Conservation (phyloP, 2,329 filamentous ascomycete species). For the Ceratocystis diversiconidia region DNA sequence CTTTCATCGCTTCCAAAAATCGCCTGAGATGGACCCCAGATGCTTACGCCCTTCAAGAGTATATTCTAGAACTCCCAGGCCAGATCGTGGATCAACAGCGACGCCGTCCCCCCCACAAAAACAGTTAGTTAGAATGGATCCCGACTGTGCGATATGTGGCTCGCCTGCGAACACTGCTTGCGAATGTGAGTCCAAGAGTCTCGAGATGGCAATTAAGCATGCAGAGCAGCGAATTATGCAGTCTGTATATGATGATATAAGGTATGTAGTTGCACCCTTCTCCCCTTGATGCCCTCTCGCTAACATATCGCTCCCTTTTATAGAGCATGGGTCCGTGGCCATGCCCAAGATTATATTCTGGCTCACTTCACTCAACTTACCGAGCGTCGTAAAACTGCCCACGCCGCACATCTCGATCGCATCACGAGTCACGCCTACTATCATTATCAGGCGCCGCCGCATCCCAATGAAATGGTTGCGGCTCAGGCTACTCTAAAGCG, state of each 20-base stretch:
- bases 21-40: conserved; percentile 22
- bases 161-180: conserved; percentile 44
- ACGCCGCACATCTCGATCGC: conserved; percentile 41
- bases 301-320: conserved; percentile 6
- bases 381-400: conserved; percentile 44
- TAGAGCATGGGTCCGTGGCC: conserved; percentile 49
- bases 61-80: conserved; percentile 3
- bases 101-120: conserved; percentile 13
- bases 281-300: not conserved
- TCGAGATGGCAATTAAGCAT: conserved; percentile 48
- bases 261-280: conserved; percentile 31
- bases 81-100: conserved; percentile 13
- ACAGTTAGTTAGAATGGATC: conserved; percentile 48
- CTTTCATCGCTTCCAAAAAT: not conserved
- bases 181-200: conserved; percentile 51
- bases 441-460: conserved; percentile 43
- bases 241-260: conserved; percentile 46
- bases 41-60: conserved; percentile 6
- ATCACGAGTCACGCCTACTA: conserved; percentile 41
- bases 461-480: conserved; percentile 47
- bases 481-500: conserved; percentile 54
- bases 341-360: conserved; percentile 54
- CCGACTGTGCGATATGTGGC: conserved; percentile 53
- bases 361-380: conserved; percentile 49
- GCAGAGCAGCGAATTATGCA: conserved; percentile 51